Percentiles rank a stretch among this genome's conserved stretches.
These are phyloP conservation scores for Venturia asperata DNA, from an alignment of 2,329 filamentous ascomycete species.

Conservation along the genomic window DNA sequence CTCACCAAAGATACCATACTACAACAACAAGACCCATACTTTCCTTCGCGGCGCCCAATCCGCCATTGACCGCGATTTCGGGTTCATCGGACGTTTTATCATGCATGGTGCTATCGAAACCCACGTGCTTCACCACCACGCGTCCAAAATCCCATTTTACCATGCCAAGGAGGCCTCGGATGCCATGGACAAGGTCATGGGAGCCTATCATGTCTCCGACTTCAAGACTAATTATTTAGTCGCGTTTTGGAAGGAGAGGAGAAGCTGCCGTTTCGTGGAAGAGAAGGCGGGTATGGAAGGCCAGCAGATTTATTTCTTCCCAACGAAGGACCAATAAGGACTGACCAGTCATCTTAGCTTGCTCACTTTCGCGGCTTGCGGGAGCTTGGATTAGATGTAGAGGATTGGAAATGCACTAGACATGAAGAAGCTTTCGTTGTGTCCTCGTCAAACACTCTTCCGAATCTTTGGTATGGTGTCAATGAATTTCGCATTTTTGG, in stretches of 20 bases:
- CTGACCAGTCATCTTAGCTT: neutral
- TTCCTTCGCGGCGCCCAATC: conserved; percentile 56
- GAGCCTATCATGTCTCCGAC: conserved; percentile 3
- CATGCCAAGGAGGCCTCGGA: conserved; percentile 46
- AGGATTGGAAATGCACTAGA: neutral
- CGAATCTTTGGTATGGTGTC: neutral
- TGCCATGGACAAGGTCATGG: conserved; percentile 36
- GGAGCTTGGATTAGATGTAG: too few species aligned
- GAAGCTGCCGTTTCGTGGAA: conserved; percentile 6
- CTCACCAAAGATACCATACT: conserved; percentile 51
- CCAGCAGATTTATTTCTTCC: conserved; percentile 10
- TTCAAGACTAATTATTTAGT: conserved; percentile 7
- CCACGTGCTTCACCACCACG: conserved; percentile 57
- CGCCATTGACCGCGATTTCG: conserved; percentile 58
- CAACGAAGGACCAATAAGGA: neutral
- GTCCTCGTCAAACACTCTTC: neutral
- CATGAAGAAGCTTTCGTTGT: neutral
- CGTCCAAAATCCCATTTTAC: conserved; percentile 57
- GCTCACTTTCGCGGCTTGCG: neutral
- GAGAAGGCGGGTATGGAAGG: conserved; percentile 10
- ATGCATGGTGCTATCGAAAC: conserved; percentile 61
- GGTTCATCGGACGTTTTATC: conserved; percentile 56
- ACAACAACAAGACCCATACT: conserved; percentile 52
- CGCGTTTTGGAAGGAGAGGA: conserved; percentile 12
- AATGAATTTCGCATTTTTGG: neutral